phyloP scores from a whole-genome alignment of 805 yeast species.

The Lipomyces orientalis region DNA sequence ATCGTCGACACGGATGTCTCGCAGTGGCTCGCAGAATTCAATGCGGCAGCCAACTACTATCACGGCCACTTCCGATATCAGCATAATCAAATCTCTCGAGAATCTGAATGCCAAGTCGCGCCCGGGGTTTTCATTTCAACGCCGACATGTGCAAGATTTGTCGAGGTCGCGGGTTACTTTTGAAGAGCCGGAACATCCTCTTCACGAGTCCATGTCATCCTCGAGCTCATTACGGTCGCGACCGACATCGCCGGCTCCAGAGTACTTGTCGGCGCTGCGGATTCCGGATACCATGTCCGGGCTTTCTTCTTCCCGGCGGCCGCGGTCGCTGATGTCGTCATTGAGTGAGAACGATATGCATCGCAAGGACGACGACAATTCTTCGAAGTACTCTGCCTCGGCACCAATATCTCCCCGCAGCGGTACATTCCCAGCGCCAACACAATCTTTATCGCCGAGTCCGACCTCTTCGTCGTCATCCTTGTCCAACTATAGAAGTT shows the following conservation, averaged over 20 bases:
- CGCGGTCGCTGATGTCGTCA: slow-evolving; percentile 34
- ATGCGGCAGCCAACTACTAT: background rate
- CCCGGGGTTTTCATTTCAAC: slow-evolving; percentile 17
- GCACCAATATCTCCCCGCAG: slow-evolving; percentile 24
- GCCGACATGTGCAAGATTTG: slow-evolving; percentile 29
- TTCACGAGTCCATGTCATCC: slow-evolving; percentile 28
- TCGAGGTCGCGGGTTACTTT: slow-evolving; percentile 36
- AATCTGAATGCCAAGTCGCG: slow-evolving; percentile 1
- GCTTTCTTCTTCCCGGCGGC: slow-evolving; percentile 7
- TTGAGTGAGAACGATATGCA: slow-evolving; percentile 29
- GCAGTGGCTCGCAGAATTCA: slow-evolving; percentile 3
- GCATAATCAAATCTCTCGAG: background rate
- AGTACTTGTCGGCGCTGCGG: slow-evolving; percentile 8
- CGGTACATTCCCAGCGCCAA: slow-evolving; percentile 1
- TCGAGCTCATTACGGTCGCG: slow-evolving; percentile 19
- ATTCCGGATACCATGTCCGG: slow-evolving; percentile 7
- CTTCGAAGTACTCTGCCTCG: slow-evolving; percentile 6
- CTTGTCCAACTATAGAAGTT: slow-evolving; percentile 18
- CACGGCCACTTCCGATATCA: background rate
- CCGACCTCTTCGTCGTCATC: slow-evolving; percentile 33
- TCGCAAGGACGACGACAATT: background rate
- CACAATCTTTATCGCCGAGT: slow-evolving; percentile 25
- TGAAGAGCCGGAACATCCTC: slow-evolving; percentile 35
- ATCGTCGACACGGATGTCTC: background rate
- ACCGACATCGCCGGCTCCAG: slow-evolving; percentile 17